Base-by-base conservation (phyloP, 202 grass and related monocot genomes). In the Carex arenaria region DNA sequence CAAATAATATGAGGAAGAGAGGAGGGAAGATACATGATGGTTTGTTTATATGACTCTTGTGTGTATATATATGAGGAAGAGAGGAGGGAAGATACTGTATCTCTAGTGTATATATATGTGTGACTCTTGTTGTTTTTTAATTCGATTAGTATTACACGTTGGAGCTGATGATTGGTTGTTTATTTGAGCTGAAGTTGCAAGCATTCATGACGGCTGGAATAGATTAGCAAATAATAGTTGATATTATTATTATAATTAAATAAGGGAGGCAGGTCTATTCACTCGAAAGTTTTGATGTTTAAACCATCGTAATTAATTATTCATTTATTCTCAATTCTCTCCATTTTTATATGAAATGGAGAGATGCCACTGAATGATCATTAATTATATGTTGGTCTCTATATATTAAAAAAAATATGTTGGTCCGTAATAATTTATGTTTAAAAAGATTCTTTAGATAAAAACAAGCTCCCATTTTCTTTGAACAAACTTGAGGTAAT, bases 231-330 rank as follows among this genome's bases (percentile, higher is more conserved):
- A 49, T 49, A 49, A 45, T 67, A 65, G 19, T 82, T 52, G 62
- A 61, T 1, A 42, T 42, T 36, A 36, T 36, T 65, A 81, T 76
- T 20, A n/a, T 32, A 32, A 64, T 82, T 66, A 82, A 82, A 82
- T 82, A 82, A 68, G 63, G 15, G 14, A 53, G 80, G 61, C 67
- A 68, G 80, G 62, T 82, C 40, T 49, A 56, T 80, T 18, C 32
- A 64, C 57, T 49, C 22, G 32, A 20, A 34, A 43, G 64, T 43
- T 45, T 30, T 54, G 2, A 75, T 31, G 49, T 22, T 43, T 60
- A 80, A 43, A 28, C 30, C 30, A 0, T 63, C 36, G 6, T 32
- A 62, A 42, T 64, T 80, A 18, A 38, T 64, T 61, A 28, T 75
- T 45, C 42, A 45, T 45, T 45, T 45, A 45, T 45, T 70, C 43